Base-by-base conservation (phyloP, 345 rosid species). In the Chamaenerion angustifolium region DNA sequence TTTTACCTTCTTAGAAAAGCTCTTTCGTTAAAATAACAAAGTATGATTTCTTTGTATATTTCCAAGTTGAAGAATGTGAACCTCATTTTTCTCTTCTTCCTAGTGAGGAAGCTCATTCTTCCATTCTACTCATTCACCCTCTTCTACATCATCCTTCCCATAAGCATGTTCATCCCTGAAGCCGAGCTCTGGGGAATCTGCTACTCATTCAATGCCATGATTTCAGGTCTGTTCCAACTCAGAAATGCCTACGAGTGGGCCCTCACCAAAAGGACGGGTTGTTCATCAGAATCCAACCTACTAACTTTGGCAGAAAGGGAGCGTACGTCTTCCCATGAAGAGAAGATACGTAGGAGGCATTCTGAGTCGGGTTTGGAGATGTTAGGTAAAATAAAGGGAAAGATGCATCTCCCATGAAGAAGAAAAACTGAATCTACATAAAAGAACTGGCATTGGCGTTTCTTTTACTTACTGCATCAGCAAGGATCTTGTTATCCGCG, bases 41-140 rank as follows among this genome's bases (percentile, higher is more conserved):
- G n/a, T n/a, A n/a, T n/a, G n/a, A n/a, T 37, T 40, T 18, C 8
- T 19, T 51, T 54, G 61, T 57, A 63, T 61, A 44, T 63, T 16
- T 18, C 57, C 4, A 6, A 40, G 37, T 63, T 50, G 67, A 63
- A 63, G 61, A 63, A 63, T 25, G 57, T 52, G 35, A 60, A 60
- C 56, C 45, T 62, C 40, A 43, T 56, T 43, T 18, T 62, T 45
- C 56, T 62, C 0, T 62, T 62, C 60, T 62, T 62, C 48, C 61
- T 62, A 31, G 45, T 62, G 12, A 50, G 66, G 51, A 62, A 62
- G 51, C 48, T 60, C 13, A 40, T 52, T 16, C 15, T 12, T 19
- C 57, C 57, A 8, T 52, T 60, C 42, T 60, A 60, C 42, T 4
- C 51, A 3, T 47, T 60, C 43, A 60, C 64, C 4, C 53, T 60